Percentiles rank a stretch among this genome's conserved stretches.
Evolutionary conservation across 345 rosid genomes (phyloP).

Genomic region (Reutealis trisperma): DNA sequence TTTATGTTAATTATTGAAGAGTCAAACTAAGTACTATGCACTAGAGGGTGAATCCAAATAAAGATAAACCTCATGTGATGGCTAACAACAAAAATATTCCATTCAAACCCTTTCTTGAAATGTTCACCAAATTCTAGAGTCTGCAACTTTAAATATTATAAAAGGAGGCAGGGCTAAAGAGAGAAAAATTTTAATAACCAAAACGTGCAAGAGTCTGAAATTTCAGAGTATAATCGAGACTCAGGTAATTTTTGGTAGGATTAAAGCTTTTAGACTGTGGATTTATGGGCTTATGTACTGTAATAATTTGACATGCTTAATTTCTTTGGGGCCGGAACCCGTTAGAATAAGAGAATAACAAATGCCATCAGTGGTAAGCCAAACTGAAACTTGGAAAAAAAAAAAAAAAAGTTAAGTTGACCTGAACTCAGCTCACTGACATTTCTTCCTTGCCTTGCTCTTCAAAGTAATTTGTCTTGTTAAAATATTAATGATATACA

Average conservation of each 20-base stretch:
- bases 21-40: no score
- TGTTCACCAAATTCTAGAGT: background rate
- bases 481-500: background rate
- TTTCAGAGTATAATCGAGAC: background rate
- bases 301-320: background rate
- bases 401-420: no score
- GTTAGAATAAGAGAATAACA: background rate
- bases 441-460: background rate
- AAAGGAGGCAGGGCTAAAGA: background rate
- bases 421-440: background rate
- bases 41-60: background rate
- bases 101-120: background rate
- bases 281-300: background rate
- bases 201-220: background rate
- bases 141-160: background rate
- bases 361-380: background rate
- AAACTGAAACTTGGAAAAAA: no score
- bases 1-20: background rate
- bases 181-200: background rate
- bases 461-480: background rate
- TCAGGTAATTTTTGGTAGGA: background rate
- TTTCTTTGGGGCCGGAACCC: background rate
- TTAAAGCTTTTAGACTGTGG: background rate
- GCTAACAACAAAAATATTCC: background rate
- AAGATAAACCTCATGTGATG: background rate